A percentile compares a stretch with the other conserved stretches of the same genome.
Conservation (phyloP, 2,329 filamentous ascomycete species). For the Fusarium staphyleae region DNA sequence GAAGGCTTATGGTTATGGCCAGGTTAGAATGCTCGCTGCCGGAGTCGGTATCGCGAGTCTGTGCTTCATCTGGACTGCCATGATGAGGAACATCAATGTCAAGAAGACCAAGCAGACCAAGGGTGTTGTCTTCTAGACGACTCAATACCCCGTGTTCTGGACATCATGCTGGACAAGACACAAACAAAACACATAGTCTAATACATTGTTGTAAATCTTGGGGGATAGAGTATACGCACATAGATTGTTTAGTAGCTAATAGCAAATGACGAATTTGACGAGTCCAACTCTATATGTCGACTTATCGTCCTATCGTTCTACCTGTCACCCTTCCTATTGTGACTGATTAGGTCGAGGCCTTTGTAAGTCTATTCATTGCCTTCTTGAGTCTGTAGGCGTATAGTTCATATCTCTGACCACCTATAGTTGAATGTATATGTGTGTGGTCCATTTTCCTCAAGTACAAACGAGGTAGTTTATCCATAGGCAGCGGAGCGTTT, state of each 20-base stretch:
- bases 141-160: not conserved
- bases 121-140: constrained; percentile 40
- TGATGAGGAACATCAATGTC: constrained; percentile 45
- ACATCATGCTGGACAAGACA: not conserved
- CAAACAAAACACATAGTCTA: constrained; percentile 1
- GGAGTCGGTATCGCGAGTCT: constrained; percentile 44
- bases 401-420: too few species aligned
- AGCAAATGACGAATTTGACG: not conserved
- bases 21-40: constrained; percentile 51
- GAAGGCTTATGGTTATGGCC: constrained; percentile 55
- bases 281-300: not conserved
- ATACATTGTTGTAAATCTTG: not conserved
- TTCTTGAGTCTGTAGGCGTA: too few species aligned
- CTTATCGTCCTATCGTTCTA: not conserved
- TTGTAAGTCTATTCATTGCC: too few species aligned
- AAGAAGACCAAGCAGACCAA: constrained; percentile 44
- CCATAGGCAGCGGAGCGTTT: too few species aligned
- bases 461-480: too few species aligned
- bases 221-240: not conserved
- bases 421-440: too few species aligned
- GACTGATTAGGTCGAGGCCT: too few species aligned
- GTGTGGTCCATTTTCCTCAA: too few species aligned
- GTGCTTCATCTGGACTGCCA: constrained; percentile 39
- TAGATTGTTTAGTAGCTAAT: constrained; percentile 6
- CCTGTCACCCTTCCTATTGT: too few species aligned